phyloP scores from a whole-genome alignment of 2,329 filamentous ascomycete genomes.

The Lachnellula willkommii region DNA sequence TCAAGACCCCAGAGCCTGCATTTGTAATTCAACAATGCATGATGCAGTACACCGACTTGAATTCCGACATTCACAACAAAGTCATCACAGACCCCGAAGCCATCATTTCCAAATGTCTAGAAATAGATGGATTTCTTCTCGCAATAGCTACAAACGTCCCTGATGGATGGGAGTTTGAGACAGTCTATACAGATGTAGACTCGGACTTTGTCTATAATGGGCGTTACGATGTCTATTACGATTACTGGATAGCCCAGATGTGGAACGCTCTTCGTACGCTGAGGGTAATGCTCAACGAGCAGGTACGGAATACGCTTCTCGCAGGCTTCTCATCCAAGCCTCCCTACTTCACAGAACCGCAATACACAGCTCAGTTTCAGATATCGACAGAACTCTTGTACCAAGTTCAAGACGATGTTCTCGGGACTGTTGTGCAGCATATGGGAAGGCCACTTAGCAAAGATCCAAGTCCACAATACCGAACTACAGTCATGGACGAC shows the following conservation, averaged over 20 bases:
- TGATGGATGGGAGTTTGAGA: constrained; percentile 21
- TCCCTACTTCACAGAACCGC: constrained; percentile 13
- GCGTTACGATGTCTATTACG: constrained; percentile 25
- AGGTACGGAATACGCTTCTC: constrained; percentile 16
- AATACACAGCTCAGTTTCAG: constrained; percentile 23
- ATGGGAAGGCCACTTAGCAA: constrained; percentile 4
- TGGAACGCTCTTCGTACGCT: constrained; percentile 24
- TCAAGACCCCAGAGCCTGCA: constrained; percentile 36
- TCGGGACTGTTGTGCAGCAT: constrained; percentile 22
- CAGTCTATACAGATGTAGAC: constrained; percentile 16
- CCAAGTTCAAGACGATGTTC: constrained; percentile 19
- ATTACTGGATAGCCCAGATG: constrained; percentile 23
- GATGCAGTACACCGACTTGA: constrained; percentile 21
- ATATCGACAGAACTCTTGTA: constrained; percentile 18
- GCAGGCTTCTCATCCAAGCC: constrained; percentile 12
- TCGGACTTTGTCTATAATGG: constrained; percentile 22
- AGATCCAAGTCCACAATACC: background rate
- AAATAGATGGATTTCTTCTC: constrained; percentile 21
- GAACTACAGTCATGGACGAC: background rate
- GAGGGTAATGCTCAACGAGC: constrained; percentile 21
- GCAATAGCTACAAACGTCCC: constrained; percentile 11
- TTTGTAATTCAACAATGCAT: constrained; percentile 42
- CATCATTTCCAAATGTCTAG: constrained; percentile 19
- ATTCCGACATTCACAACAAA: constrained; percentile 13
- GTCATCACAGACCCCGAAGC: constrained; percentile 31